Conservation (phyloP, 2,329 filamentous ascomycete species). For the Trichoderma brevicompactum region DNA sequence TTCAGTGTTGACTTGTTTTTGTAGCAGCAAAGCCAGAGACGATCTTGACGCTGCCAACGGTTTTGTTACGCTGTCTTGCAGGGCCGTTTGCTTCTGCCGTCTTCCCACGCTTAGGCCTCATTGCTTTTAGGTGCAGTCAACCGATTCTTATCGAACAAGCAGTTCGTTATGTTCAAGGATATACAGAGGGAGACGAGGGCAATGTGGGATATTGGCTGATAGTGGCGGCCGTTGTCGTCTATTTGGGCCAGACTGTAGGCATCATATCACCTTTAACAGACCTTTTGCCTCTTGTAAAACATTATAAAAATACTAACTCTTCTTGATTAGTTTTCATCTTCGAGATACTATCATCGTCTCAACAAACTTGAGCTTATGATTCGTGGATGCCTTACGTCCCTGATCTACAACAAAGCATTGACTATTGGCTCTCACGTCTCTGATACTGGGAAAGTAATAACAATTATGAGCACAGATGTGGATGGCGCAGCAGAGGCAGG, state of each 20-base stretch:
- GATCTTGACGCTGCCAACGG: slow-evolving; percentile 17
- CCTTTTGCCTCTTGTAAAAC: not conserved
- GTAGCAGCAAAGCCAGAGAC: slow-evolving; percentile 16
- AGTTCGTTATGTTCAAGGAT: slow-evolving; percentile 43
- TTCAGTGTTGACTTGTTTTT: not conserved
- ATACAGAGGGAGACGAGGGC: slow-evolving; percentile 31
- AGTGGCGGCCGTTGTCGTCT: slow-evolving; percentile 41
- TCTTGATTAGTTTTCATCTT: slow-evolving; percentile 38
- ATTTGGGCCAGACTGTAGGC: slow-evolving; percentile 45
- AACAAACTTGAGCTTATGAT: slow-evolving; percentile 43
- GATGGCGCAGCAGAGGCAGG: slow-evolving; percentile 40
- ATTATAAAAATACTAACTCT: not conserved
- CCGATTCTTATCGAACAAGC: slow-evolving; percentile 45
- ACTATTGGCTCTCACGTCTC: slow-evolving; percentile 32
- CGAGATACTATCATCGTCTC: slow-evolving; percentile 39
- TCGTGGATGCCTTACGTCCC: slow-evolving; percentile 42
- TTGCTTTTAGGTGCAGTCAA: slow-evolving; percentile 48
- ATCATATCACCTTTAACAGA: not conserved
- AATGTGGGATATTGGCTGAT: slow-evolving; percentile 40
- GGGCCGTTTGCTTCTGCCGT: slow-evolving; percentile 39
- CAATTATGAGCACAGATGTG: slow-evolving; percentile 49
- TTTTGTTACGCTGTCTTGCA: slow-evolving; percentile 17
- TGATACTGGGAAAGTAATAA: slow-evolving; percentile 42
- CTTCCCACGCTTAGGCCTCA: slow-evolving; percentile 45
- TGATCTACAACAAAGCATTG: slow-evolving; percentile 44